phyloP scores from a whole-genome alignment of 805 yeast species.

The Metschnikowia borealis region DNA sequence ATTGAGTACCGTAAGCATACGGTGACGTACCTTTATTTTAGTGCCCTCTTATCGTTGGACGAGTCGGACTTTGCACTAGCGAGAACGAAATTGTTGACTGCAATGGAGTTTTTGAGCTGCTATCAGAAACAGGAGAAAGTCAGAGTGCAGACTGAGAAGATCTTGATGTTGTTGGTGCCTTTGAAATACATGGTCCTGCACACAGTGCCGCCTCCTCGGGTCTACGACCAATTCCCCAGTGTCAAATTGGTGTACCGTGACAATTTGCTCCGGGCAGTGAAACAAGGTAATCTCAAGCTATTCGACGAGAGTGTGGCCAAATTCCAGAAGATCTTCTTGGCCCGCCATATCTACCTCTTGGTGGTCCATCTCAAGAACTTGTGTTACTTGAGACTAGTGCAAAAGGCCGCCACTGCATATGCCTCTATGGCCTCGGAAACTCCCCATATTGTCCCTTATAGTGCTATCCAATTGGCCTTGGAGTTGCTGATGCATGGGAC shows the following conservation, averaged over 20 bases:
- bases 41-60: conserved; percentile 62
- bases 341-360: conserved; percentile 57
- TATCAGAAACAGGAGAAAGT: conserved; percentile 17
- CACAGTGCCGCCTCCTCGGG: conserved; percentile 40
- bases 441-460: conserved; percentile 37
- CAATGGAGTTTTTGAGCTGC: conserved; percentile 36
- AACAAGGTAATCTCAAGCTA: conserved; percentile 50
- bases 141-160: conserved; percentile 36
- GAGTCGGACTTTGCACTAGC: conserved; percentile 56
- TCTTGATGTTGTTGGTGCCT: conserved; percentile 63
- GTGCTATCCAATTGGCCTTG: conserved; percentile 42
- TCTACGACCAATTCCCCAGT: conserved; percentile 41
- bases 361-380: conserved; percentile 49
- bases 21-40: conserved; percentile 62
- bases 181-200: conserved; percentile 49
- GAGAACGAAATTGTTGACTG: conserved; percentile 47
- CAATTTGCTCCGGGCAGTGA: conserved; percentile 45
- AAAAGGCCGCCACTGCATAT: conserved; percentile 27
- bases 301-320: conserved; percentile 45
- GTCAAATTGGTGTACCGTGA: conserved; percentile 41
- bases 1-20: conserved; percentile 35
- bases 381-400: conserved; percentile 50
- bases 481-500: conserved; percentile 17
- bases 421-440: conserved; percentile 20
- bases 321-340: conserved; percentile 51